Base-by-base conservation (phyloP, 345 rosid genomes). In the Salix dunnii region DNA sequence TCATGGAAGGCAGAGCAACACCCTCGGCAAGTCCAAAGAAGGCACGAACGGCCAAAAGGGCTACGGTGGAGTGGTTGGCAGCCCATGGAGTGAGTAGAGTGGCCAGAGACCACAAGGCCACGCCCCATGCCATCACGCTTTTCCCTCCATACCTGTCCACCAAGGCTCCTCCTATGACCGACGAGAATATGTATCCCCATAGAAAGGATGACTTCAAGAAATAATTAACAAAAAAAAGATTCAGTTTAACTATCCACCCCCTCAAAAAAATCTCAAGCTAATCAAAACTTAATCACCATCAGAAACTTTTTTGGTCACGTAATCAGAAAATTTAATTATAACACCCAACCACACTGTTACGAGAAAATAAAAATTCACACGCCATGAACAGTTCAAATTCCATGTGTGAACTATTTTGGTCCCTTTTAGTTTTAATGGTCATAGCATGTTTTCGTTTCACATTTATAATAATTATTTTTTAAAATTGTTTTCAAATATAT, bases 1-100 rank as follows among this genome's bases (percentile, higher is more conserved):
- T 91, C 97, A 93, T 93, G 84, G 89, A 87, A 36, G 99, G 98
- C 64, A 95, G 62, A 68, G 99, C 99, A 7, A 93, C 98, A 1
- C 99, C 99, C 86, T 95, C 94, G 20, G 97, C 96, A 0, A 95
- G 88, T 31, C 99, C 99, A 62, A 93, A 95, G 83, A 95, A 93
- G 53, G 98, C 88, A 0, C 99, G 94, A 11, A 85, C 74, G 3
- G 92, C 90, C 55, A 95, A 78, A 60, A 95, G 89, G 70, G 85
- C 82, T 53, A 77, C 40, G 3, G 94, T 95, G 17, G 99, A 95
- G 86, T 93, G 96, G 76, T 84, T 71, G 30, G 99, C 99, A 21
- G 97, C 97, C 91, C 88, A 89, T 21, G 99, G 99, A 74, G 99
- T 95, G 18, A 95, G 89, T 48, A 95, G 81, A 4, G 98, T 95